Evolutionary conservation across 805 yeast genomes (phyloP), one percentile per base, ranked within the genome.

Genomic region (Limtongia smithiae): DNA sequence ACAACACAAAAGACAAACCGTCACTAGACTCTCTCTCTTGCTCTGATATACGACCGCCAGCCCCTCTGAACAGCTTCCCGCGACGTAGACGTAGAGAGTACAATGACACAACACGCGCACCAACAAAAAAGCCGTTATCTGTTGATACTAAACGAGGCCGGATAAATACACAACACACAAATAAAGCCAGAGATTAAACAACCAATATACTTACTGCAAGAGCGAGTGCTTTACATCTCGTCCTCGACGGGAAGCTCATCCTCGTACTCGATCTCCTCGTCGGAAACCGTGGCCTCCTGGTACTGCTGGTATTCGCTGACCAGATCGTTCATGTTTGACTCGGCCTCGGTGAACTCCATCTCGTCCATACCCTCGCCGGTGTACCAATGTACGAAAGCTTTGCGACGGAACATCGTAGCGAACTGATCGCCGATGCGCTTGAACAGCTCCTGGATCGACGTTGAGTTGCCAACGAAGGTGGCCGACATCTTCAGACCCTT

Each of bases 321-420:
- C 64, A 89, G 77, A 71, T 90, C 97, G 61, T 81, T 80, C 88
- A 89, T 83, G 69, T 89, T 86, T 49, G 94, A 82, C 72, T 87
- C 94, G 46, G 97, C 97, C 73, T 89, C 96, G 50, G 89, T 80
- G 71, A 89, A 89, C 73, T 89, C 97, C 77, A 83, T 78, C 72
- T 85, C 94, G 64, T 89, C 97, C 96, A 89, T 90, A 73, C 97
- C 96, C 71, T 89, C 97, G 60, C 83, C 79, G 14, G 94, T 85
- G 73, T 89, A 89, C 96, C 96, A 89, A 70, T 89, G 97, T 71
- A 89, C 81, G 81, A 89, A 89, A 57, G 97, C 97, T 68, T 84
- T 84, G 73, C 93, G 83, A 68, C 86, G 82, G 73, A 86, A 89
- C 97, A 89, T 89, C 50, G 89, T 91, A 63, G 85, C 78, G 70